phyloP scores from a whole-genome alignment of 495 filamentous ascomycete genomes.

The Bathelium albidoporum region DNA sequence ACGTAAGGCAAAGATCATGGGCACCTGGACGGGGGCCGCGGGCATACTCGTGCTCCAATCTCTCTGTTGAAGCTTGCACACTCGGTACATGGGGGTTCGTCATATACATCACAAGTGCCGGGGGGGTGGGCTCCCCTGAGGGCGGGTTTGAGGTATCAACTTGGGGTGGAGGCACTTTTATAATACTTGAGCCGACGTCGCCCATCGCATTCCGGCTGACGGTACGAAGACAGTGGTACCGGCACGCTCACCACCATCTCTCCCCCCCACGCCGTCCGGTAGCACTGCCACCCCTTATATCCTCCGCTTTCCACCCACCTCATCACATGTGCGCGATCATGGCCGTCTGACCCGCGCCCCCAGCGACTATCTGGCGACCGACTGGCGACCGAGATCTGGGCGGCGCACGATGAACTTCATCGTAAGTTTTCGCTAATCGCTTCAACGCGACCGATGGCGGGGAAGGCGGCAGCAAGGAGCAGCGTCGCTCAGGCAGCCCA shows the following conservation, averaged over 20 bases:
- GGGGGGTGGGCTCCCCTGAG: neutral
- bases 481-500: neutral
- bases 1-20: neutral
- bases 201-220: neutral
- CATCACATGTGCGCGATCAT: slow-evolving; percentile 5
- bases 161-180: neutral
- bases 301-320: neutral
- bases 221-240: too few species aligned
- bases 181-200: neutral
- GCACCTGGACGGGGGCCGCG: neutral
- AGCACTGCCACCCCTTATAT: neutral
- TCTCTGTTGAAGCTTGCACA: too few species aligned
- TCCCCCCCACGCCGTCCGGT: neutral
- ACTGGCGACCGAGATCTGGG: slow-evolving; percentile 1
- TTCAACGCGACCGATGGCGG: neutral
- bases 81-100: neutral
- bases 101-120: neutral
- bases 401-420: slow-evolving; percentile 5
- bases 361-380: neutral
- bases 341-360: neutral
- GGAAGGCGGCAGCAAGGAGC: slow-evolving; percentile 3
- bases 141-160: too few species aligned
- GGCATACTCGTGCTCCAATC: neutral
- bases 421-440: neutral
- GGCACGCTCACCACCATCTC: neutral